Evolutionary conservation across 1,139 yeast genomes (phyloP).

Genomic region (Saccharomyces hybrid): DNA sequence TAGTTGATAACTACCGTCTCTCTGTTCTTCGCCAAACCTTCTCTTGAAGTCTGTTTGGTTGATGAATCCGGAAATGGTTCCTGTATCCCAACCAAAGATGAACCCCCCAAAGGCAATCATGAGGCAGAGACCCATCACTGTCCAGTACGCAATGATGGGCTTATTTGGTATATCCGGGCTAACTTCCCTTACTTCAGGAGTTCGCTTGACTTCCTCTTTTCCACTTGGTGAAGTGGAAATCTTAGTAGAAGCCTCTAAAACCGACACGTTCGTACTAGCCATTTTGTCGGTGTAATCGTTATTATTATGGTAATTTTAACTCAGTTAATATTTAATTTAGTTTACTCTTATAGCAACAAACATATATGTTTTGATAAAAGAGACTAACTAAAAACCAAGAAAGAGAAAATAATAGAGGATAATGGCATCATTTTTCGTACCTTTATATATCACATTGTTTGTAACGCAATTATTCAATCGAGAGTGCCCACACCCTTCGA

Average conservation of each 20-base stretch:
- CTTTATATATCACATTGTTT: background rate
- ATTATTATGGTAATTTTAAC: background rate
- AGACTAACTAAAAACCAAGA: background rate
- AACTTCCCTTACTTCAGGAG: background rate
- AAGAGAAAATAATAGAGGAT: background rate
- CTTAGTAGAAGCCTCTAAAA: background rate
- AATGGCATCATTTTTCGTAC: background rate
- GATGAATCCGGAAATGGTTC: slow-evolving; percentile 67
- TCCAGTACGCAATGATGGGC: slow-evolving; percentile 39
- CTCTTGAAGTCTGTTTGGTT: slow-evolving; percentile 44
- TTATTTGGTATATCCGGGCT: slow-evolving; percentile 31
- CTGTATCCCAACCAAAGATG: slow-evolving; percentile 66
- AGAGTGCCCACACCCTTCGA: background rate
- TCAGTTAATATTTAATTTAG: background rate
- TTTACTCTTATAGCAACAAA: background rate
- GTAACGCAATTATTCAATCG: background rate
- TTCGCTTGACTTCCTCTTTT: background rate
- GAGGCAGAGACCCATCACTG: slow-evolving; percentile 27
- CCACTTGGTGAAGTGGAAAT: background rate
- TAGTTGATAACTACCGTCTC: slow-evolving; percentile 33
- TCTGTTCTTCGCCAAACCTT: slow-evolving; percentile 46
- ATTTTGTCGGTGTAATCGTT: background rate
- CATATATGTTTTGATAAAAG: background rate
- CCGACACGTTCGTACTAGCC: background rate
- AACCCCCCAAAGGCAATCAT: slow-evolving; percentile 58